Conservation (phyloP, 257 asterid genomes). For the Striga asiatica region DNA sequence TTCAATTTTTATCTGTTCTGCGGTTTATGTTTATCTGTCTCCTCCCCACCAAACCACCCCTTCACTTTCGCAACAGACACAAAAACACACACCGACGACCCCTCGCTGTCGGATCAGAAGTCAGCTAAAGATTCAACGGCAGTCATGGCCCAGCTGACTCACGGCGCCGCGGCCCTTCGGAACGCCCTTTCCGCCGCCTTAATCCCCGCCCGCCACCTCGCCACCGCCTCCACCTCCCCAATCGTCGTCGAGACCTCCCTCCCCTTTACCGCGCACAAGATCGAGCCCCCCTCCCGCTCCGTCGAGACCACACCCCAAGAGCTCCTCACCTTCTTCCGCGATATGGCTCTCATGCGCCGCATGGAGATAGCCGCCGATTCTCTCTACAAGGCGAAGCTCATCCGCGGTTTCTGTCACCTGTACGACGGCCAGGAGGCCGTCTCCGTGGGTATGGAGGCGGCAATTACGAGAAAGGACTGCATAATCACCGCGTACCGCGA, state of each 20-base stretch:
- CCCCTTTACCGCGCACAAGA: slow-evolving; percentile 75
- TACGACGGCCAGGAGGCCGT: slow-evolving; percentile 99
- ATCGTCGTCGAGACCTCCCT: slow-evolving; percentile 71
- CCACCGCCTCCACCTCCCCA: slow-evolving; percentile 45
- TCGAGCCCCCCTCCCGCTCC: slow-evolving; percentile 88
- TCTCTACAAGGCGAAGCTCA: slow-evolving; percentile 80
- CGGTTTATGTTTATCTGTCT: too few relatives aligned
- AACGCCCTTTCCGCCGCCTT: slow-evolving; percentile 33
- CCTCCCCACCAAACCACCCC: slow-evolving; percentile 21
- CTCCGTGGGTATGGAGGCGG: slow-evolving; percentile 89
- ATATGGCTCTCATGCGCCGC: slow-evolving; percentile 87
- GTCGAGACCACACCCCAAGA: slow-evolving; percentile 56
- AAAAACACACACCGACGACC: too few relatives aligned
- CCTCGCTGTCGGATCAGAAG: slow-evolving; percentile 16
- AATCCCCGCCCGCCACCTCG: slow-evolving; percentile 34
- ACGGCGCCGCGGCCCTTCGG: slow-evolving; percentile 35
- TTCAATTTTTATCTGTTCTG: too few relatives aligned
- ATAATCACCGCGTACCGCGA: slow-evolving; percentile 76
- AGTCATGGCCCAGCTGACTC: slow-evolving; percentile 51
- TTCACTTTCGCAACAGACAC: slow-evolving; percentile 21
- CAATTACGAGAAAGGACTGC: slow-evolving; percentile 59
- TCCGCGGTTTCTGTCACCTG: slow-evolving; percentile 92
- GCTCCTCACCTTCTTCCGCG: slow-evolving; percentile 63
- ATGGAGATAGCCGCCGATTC: slow-evolving; percentile 98
- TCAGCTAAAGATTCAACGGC: slow-evolving; percentile 20